These are phyloP conservation scores for Trichosanthes cucumerina DNA, from an alignment of 306 rosid species.

Conservation along the genomic window DNA sequence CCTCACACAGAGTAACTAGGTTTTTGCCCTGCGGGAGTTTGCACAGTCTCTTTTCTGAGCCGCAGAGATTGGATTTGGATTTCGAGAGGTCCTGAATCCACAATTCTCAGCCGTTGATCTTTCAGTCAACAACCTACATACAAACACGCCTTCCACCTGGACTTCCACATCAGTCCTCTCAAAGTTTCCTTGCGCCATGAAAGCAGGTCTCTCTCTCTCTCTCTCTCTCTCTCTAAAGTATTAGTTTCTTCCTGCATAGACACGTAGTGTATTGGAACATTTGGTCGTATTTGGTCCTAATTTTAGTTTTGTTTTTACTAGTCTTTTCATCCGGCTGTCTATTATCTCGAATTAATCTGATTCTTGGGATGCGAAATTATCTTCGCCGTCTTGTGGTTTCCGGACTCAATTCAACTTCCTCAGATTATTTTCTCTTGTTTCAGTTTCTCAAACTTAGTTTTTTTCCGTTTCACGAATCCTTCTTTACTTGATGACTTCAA, in stretches of 20 bases:
- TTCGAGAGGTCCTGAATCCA: not conserved
- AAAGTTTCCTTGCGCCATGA: slow-evolving; percentile 26
- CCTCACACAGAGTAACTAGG: not conserved
- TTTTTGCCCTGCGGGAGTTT: not conserved
- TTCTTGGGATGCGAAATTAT: slow-evolving; percentile 13
- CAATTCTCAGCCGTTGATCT: slow-evolving; percentile 28
- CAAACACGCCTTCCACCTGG: slow-evolving; percentile 45
- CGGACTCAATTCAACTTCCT: not conserved
- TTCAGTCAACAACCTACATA: not conserved
- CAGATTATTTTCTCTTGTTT: not conserved
- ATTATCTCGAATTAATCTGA: not conserved
- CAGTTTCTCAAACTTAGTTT: not conserved
- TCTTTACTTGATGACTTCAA: not conserved
- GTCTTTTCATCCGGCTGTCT: not conserved
- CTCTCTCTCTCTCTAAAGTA: slow-evolving; percentile 4
- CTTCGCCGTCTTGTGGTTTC: not conserved
- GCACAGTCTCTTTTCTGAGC: not conserved
- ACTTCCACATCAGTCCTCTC: slow-evolving; percentile 53
- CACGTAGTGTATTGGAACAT: slow-evolving; percentile 13
- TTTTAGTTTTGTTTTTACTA: not conserved
- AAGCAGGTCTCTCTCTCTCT: slow-evolving; percentile 45
- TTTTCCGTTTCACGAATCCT: not conserved
- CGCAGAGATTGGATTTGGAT: slow-evolving; percentile 2
- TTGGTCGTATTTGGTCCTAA: not conserved
- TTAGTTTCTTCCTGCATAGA: not conserved